phyloP scores from a whole-genome alignment of 257 asterid species.

The Scutellaria galericulata region DNA sequence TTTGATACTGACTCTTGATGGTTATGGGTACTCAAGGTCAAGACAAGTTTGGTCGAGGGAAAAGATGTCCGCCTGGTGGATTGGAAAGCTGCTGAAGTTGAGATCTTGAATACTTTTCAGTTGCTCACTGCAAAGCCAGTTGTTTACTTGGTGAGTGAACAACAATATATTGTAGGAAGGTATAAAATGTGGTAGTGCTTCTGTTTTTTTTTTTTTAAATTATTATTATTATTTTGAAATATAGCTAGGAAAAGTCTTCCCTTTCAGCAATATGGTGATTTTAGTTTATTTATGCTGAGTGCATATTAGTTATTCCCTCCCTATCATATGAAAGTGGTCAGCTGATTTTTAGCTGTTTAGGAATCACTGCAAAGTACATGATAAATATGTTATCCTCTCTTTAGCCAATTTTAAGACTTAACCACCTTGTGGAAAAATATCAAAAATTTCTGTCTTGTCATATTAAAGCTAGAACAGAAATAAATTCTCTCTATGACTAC shows the following conservation, averaged over 20 bases:
- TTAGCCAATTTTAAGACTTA: conserved; percentile 5
- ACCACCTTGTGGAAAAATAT: conserved; percentile 3
- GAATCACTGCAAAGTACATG: not conserved
- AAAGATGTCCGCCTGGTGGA: conserved; percentile 89
- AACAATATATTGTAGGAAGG: not conserved
- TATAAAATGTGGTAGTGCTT: not conserved
- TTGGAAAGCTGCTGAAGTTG: conserved; percentile 97
- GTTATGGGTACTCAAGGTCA: conserved; percentile 59
- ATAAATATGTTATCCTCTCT: not conserved
- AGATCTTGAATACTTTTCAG: conserved; percentile 90
- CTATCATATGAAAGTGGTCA: not conserved
- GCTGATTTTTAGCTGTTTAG: not conserved
- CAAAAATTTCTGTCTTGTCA: not conserved
- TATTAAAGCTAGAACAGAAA: not conserved
- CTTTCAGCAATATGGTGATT: conserved; percentile 5
- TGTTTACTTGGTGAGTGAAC: conserved; percentile 86
- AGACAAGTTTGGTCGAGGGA: conserved; percentile 70
- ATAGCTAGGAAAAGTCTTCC: not conserved
- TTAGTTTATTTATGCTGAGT: conserved; percentile 11
- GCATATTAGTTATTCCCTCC: conserved; percentile 7
- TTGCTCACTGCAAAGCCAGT: conserved; percentile 97
- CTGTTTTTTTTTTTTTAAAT: not conserved
- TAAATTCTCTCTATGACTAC: not conserved
- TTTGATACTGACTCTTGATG: conserved; percentile 31
- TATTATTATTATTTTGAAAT: conserved; percentile 4